Conservation (phyloP, 768 basidiomycete species). For the Suillus occidentalis region DNA sequence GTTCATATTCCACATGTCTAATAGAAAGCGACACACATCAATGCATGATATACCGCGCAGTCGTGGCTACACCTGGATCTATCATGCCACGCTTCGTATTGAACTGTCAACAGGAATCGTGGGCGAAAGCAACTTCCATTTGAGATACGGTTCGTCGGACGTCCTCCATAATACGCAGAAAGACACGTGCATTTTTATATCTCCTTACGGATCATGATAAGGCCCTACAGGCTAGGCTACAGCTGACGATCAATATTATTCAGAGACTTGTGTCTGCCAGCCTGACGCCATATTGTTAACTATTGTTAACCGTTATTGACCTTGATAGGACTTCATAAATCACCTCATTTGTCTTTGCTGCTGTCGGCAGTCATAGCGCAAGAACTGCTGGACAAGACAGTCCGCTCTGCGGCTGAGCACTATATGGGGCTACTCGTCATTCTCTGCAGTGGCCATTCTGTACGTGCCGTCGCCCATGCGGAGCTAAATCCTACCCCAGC, state of each 20-base stretch:
- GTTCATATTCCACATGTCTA: not conserved
- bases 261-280: slow-evolving; percentile 60
- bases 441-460: slow-evolving; percentile 69
- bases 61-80: slow-evolving; percentile 48
- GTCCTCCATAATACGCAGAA: slow-evolving; percentile 10
- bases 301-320: slow-evolving; percentile 78
- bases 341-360: slow-evolving; percentile 57
- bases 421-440: slow-evolving; percentile 53
- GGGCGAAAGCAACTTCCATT: slow-evolving; percentile 66
- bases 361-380: slow-evolving; percentile 44
- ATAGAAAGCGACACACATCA: slow-evolving; percentile 48
- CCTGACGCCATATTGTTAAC: slow-evolving; percentile 41
- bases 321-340: slow-evolving; percentile 67
- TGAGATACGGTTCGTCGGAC: slow-evolving; percentile 52
- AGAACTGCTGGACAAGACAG: slow-evolving; percentile 59
- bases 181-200: slow-evolving; percentile 4
- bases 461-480: slow-evolving; percentile 69
- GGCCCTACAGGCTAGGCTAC: slow-evolving; percentile 35
- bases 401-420: slow-evolving; percentile 56
- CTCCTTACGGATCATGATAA: slow-evolving; percentile 52
- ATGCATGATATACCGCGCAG: slow-evolving; percentile 56
- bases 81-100: slow-evolving; percentile 62
- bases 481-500: slow-evolving; percentile 68
- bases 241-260: slow-evolving; percentile 63
- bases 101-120: slow-evolving; percentile 74